Evolutionary conservation across 192 early-diverging fungal species (phyloP).

Genomic region (Cetraspora pellucida): DNA sequence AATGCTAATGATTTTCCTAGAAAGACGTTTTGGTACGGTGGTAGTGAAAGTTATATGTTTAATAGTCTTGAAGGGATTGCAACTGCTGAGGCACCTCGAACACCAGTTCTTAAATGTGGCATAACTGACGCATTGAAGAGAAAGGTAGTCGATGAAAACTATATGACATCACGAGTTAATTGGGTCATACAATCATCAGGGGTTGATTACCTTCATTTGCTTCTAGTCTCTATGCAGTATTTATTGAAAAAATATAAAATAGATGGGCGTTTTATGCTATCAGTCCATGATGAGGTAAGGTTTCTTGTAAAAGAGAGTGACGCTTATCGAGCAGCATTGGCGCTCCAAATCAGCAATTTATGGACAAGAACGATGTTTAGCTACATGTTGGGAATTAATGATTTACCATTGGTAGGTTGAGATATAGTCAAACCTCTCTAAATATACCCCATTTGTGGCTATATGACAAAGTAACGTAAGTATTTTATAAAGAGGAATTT

Average conservation of each 20-base stretch:
- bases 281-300: constrained; percentile 93
- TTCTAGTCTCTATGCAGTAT: constrained; percentile 86
- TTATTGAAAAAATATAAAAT: constrained; percentile 77
- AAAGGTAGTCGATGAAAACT: constrained; percentile 58
- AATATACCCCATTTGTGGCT: too few relatives aligned
- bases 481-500: too few relatives aligned
- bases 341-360: constrained; percentile 88
- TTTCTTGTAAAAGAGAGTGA: constrained; percentile 84
- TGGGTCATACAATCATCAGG: constrained; percentile 99
- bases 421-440: too few relatives aligned
- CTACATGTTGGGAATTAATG: constrained; percentile 78
- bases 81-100: constrained; percentile 66
- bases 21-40: constrained; percentile 79
- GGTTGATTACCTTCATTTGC: constrained; percentile 93
- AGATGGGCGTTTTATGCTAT: constrained; percentile 81
- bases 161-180: constrained; percentile 87
- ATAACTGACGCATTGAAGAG: constrained; percentile 86
- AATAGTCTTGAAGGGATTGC: constrained; percentile 88
- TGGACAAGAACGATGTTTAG: constrained; percentile 93
- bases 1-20: constrained; percentile 36
- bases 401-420: constrained; percentile 74
- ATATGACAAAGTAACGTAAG: too few relatives aligned
- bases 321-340: constrained; percentile 70
- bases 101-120: constrained; percentile 84
- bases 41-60: constrained; percentile 93